These are phyloP conservation scores for Cryphonectria nitschkei DNA, from an alignment of 2,329 filamentous ascomycete genomes.

Conservation along the genomic window DNA sequence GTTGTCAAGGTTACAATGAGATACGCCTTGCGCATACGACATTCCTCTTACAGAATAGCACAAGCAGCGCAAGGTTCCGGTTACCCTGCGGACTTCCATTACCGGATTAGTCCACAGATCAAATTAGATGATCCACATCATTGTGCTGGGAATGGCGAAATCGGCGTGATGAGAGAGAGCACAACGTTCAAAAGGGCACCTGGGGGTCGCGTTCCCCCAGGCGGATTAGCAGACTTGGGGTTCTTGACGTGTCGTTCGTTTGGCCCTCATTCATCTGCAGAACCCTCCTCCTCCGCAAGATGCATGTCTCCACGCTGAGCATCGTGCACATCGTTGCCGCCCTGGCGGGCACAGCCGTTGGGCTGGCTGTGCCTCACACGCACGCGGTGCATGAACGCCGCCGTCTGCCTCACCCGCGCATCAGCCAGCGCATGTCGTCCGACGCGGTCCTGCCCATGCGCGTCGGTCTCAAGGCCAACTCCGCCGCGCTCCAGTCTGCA, in stretches of 20 bases:
- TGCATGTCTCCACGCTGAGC: constrained; percentile 14
- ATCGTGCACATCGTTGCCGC: constrained; percentile 17
- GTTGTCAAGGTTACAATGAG: background rate
- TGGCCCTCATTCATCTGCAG: background rate
- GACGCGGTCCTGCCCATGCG: constrained; percentile 19
- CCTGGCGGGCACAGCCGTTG: constrained; percentile 16
- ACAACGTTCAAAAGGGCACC: background rate
- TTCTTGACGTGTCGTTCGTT: background rate
- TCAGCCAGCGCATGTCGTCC: constrained; percentile 21
- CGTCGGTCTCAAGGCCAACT: constrained; percentile 20
- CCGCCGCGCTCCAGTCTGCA: constrained; percentile 15
- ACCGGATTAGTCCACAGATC: background rate
- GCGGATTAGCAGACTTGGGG: background rate
- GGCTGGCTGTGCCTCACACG: constrained; percentile 16
- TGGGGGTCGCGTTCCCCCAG: background rate
- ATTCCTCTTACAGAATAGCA: constrained; percentile 9
- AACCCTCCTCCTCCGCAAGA: background rate
- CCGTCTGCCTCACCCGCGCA: constrained; percentile 16
- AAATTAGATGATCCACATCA: background rate
- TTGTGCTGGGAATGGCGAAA: background rate
- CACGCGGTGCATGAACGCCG: constrained; percentile 23
- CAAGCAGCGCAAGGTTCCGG: background rate
- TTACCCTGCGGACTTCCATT: constrained; percentile 4
- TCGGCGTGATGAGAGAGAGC: background rate
- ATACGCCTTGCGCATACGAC: background rate